Evolutionary conservation across 2,329 filamentous ascomycete genomes (phyloP), one percentile per base, ranked within the genome.

Genomic region (Dryadomyces quercivorus): DNA sequence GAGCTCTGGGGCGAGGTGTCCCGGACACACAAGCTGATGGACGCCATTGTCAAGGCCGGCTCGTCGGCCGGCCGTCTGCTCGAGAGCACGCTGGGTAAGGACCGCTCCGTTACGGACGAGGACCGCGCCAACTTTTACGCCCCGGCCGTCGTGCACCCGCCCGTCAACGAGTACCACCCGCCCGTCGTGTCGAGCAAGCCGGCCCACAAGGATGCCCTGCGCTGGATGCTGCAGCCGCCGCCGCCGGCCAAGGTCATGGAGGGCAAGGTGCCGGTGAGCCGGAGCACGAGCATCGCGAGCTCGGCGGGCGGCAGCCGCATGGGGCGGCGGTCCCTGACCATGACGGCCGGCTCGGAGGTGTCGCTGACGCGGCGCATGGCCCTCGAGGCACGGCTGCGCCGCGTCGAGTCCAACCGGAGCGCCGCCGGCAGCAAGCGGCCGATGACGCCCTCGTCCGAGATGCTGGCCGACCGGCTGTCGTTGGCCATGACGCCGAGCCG

Each of bases 141-240:
- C 5, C 70, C 78, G 6, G 74, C 75, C 42, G 44, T 60, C 3
- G 72, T 69, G 56, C 84, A 84, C 62, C 88, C 85, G 8, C 87
- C 87, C 4, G 82, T 94, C 62, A 93, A 94, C 69, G 88, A 94
- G 58, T 80, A 91, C 56, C 88, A 94, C 65, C 88, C 88, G 5
- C 88, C 89, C 2, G 84, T 94, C 52, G 86, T 93, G 57, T 88
- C 81, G 67, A 88, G 82, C 69, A 85, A 80, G 55, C 86, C 84
- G 15, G 77, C 75, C 42, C 82, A 80, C 65, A 81, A 74, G 63
- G 81, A 82, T 54, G 88, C 87, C 57, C 85, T 86, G 54, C 78
- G 77, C 63, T 96, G 91, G 91, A 95, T 96, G 90, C 73, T 95
- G 52, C 88, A 95, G 64, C 91, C 91, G 2, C 89, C 90, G 1